Percentiles rank a stretch among this genome's conserved stretches.
Conservation (phyloP, 495 filamentous ascomycete species). For the Acidiella bohemica region DNA sequence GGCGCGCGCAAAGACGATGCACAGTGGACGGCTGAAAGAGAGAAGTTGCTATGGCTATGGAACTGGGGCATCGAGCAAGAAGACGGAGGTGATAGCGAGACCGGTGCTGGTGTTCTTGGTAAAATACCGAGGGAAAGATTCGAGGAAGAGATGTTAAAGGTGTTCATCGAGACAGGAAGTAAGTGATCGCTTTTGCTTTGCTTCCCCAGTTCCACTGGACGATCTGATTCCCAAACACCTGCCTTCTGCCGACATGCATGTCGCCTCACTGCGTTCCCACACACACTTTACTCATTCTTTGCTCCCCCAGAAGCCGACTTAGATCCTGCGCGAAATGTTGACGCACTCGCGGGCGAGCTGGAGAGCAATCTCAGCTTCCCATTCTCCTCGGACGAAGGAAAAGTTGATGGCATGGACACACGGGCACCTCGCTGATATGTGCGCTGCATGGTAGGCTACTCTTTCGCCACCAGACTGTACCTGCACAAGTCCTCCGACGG, state of each 20-base stretch:
- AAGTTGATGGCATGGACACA: background rate
- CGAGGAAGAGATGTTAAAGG: conserved; percentile 63
- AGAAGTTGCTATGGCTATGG: conserved; percentile 66
- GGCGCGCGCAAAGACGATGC: conserved; percentile 43
- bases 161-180: conserved; percentile 56
- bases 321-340: conserved; percentile 9
- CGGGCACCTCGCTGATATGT: conserved; percentile 1
- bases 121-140: conserved; percentile 47
- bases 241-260: no score
- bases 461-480: conserved; percentile 54
- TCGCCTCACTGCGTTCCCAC: no score
- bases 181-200: conserved; percentile 21
- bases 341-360: conserved; percentile 2
- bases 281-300: background rate
- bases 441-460: conserved; percentile 9
- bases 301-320: conserved; percentile 6
- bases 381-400: background rate
- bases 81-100: conserved; percentile 16
- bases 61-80: conserved; percentile 52
- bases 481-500: no score
- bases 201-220: no score
- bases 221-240: no score
- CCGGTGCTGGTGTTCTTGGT: conserved; percentile 54
- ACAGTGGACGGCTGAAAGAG: conserved; percentile 52
- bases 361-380: conserved; percentile 3